A percentile compares a stretch with the other conserved stretches of the same genome.
Conservation (phyloP, 2,329 filamentous ascomycete genomes). For the Calonectria crousiana region DNA sequence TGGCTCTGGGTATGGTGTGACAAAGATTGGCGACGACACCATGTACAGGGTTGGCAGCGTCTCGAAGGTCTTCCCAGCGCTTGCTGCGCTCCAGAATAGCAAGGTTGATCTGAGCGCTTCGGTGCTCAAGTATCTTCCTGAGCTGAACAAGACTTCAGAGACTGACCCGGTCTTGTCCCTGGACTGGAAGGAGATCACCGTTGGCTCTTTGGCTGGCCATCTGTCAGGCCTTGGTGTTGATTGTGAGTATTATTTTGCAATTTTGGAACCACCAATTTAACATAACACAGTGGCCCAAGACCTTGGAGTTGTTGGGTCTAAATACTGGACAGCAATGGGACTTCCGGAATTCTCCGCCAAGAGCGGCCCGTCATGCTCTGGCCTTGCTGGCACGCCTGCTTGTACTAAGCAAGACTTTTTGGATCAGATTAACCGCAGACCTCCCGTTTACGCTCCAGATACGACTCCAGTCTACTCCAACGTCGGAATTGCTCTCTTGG, state of each 20-base stretch:
- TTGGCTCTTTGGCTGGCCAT: slow-evolving; percentile 59
- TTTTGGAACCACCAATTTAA: neutral
- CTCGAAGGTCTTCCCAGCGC: slow-evolving; percentile 49
- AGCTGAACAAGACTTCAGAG: slow-evolving; percentile 43
- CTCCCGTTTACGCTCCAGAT: slow-evolving; percentile 57
- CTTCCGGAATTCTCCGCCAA: slow-evolving; percentile 47
- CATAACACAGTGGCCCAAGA: slow-evolving; percentile 47
- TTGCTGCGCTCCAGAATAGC: slow-evolving; percentile 47
- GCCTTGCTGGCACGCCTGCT: slow-evolving; percentile 48
- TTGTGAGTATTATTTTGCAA: slow-evolving; percentile 45
- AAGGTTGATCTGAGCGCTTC: slow-evolving; percentile 54
- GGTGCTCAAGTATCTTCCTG: slow-evolving; percentile 59
- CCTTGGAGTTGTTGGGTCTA: slow-evolving; percentile 42
- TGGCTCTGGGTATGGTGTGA: slow-evolving; percentile 39
- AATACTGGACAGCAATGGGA: slow-evolving; percentile 46
- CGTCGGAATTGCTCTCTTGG: slow-evolving; percentile 58
- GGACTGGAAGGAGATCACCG: slow-evolving; percentile 61
- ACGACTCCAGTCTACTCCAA: slow-evolving; percentile 63
- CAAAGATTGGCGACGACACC: slow-evolving; percentile 47
- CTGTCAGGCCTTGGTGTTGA: slow-evolving; percentile 57
- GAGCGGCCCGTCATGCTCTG: slow-evolving; percentile 49
- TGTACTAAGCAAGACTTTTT: slow-evolving; percentile 48
- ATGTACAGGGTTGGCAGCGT: slow-evolving; percentile 51
- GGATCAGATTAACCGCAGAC: slow-evolving; percentile 40
- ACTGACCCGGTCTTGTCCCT: slow-evolving; percentile 49